A percentile compares a stretch with the other conserved stretches of the same genome.
These are phyloP conservation scores for Malus hybrid DNA, from an alignment of 331 rosid genomes.

Conservation along the genomic window DNA sequence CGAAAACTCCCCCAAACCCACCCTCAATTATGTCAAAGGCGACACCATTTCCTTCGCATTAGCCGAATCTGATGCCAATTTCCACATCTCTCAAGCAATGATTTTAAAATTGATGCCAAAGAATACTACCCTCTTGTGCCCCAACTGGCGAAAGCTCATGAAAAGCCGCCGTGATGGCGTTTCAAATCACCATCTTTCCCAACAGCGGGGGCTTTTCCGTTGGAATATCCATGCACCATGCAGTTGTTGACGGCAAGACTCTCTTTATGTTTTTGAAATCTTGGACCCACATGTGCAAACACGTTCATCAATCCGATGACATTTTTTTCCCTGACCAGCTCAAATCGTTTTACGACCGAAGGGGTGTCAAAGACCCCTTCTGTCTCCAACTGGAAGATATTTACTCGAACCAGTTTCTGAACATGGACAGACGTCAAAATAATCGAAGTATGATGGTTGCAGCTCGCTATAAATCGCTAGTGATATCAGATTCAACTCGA, in stretches of 20 bases:
- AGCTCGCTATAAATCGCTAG: neutral
- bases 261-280: conserved; percentile 33
- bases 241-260: conserved; percentile 36
- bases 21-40: conserved; percentile 7
- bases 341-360: conserved; percentile 23
- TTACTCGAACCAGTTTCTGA: neutral
- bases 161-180: conserved; percentile 21
- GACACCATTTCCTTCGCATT: conserved; percentile 27
- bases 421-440: neutral
- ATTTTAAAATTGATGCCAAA: neutral
- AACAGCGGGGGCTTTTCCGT: conserved; percentile 34
- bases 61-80: conserved; percentile 36
- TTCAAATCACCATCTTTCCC: conserved; percentile 43
- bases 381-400: neutral
- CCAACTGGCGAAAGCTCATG: conserved; percentile 21
- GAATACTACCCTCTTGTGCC: conserved; percentile 31
- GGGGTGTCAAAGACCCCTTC: conserved; percentile 12
- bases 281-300: conserved; percentile 34
- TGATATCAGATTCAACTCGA: conserved; percentile 5
- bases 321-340: conserved; percentile 4
- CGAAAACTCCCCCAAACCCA: neutral
- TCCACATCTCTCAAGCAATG: conserved; percentile 21
- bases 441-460: conserved; percentile 9
- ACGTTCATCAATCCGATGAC: neutral
- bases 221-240: conserved; percentile 45